These are phyloP conservation scores for Pseudonectria buxi DNA, from an alignment of 2,329 filamentous ascomycete species.

Conservation along the genomic window DNA sequence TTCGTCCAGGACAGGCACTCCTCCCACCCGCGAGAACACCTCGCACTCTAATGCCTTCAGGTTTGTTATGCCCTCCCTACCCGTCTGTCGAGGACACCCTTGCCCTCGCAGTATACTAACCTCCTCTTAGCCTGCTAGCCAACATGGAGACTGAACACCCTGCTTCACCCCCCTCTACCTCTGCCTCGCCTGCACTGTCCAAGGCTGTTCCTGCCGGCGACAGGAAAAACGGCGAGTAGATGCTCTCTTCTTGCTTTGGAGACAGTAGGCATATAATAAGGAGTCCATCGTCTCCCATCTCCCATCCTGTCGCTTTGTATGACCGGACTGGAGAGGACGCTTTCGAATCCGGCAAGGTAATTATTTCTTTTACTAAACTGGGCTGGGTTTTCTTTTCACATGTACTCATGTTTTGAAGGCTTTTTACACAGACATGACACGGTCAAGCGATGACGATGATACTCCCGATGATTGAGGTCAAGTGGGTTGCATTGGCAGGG, in stretches of 20 bases:
- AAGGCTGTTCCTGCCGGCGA: slow-evolving; percentile 54
- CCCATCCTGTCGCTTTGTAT: no score
- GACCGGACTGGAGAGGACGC: no score
- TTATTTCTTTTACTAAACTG: slow-evolving; percentile 31
- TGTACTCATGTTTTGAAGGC: slow-evolving; percentile 33
- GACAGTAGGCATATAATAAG: slow-evolving; percentile 2
- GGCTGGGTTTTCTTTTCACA: slow-evolving; percentile 36
- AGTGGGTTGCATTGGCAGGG: no score
- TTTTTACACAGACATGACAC: slow-evolving; percentile 21
- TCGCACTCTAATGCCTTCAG: slow-evolving; percentile 87
- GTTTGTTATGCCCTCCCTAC: slow-evolving; percentile 54
- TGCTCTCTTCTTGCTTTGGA: slow-evolving; percentile 27
- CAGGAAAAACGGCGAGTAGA: slow-evolving; percentile 46
- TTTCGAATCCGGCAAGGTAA: no score
- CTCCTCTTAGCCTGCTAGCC: slow-evolving; percentile 43
- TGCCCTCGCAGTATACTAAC: slow-evolving; percentile 7
- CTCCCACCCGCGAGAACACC: slow-evolving; percentile 54
- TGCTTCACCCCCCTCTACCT: slow-evolving; percentile 62
- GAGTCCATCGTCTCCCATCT: no score
- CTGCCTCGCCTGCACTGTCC: slow-evolving; percentile 58
- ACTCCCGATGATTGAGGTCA: no score
- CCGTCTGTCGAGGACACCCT: not conserved
- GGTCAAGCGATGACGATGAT: no score
- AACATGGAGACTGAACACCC: slow-evolving; percentile 57
- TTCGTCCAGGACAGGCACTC: slow-evolving; percentile 85